phyloP scores from a whole-genome alignment of 2,329 filamentous ascomycete species.

The Myriosclerotinia curreyana region DNA sequence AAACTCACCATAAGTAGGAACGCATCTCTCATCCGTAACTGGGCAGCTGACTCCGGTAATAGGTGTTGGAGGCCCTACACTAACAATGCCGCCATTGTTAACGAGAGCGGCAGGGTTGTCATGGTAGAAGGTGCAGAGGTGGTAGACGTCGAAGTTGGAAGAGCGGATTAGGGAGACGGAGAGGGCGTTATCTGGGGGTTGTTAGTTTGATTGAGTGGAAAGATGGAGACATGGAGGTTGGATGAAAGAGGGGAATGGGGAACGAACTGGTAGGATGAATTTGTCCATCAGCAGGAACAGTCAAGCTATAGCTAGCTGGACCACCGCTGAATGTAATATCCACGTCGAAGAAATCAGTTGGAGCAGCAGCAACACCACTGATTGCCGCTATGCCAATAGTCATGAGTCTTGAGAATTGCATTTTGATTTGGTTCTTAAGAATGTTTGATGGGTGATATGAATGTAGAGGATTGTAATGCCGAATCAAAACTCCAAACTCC shows the following conservation, averaged over 20 bases:
- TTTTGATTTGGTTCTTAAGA: neutral
- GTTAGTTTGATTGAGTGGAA: neutral
- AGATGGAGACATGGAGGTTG: no score
- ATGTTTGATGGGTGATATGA: neutral
- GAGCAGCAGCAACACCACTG: slow-evolving; percentile 6
- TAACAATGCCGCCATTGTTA: slow-evolving; percentile 16
- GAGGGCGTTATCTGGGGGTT: slow-evolving; percentile 1
- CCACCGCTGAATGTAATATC: slow-evolving; percentile 12
- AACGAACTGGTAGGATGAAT: slow-evolving; percentile 10
- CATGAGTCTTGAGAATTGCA: slow-evolving; percentile 16
- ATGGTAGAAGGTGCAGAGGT: slow-evolving; percentile 9
- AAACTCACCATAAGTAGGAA: slow-evolving; percentile 18
- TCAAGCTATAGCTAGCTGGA: slow-evolving; percentile 12
- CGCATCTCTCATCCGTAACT: slow-evolving; percentile 6
- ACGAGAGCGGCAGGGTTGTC: neutral
- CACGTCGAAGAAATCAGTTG: slow-evolving; percentile 2
- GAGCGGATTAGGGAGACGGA: slow-evolving; percentile 20
- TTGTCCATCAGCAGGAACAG: slow-evolving; percentile 5
- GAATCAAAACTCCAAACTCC: neutral
- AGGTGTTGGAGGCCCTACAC: slow-evolving; percentile 13
- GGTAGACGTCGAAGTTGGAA: slow-evolving; percentile 18
- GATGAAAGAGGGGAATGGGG: neutral
- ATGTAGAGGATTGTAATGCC: neutral
- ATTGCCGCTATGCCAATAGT: slow-evolving; percentile 13
- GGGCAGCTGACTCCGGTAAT: slow-evolving; percentile 11